Base-by-base conservation (phyloP, 352 stramenopile genomes). In the Thraustochytrium sp. region DNA sequence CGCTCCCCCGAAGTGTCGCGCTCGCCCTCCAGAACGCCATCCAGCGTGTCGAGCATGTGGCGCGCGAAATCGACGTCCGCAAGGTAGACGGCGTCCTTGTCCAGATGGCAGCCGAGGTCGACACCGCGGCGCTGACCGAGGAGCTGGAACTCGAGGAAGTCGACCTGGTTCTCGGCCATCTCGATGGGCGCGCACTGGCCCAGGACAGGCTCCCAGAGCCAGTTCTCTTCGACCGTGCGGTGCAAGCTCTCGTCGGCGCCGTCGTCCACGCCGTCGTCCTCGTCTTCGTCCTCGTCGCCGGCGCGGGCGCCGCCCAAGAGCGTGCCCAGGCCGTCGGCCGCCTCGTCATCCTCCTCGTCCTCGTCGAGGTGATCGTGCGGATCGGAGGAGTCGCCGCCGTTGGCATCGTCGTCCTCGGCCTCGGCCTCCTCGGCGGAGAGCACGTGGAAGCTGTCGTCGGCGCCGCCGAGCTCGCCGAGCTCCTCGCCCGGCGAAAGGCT, bases 111-210 rank as follows among this genome's bases (percentile, higher is more conserved):
- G 8, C 68, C 68, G 26, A 65, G 76, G 44, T 80, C 68, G 16
- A 80, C 68, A 13, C 68, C 68, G 18, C 68, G 48, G 48, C 68
- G 68, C 9, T 75, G 51, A 13, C 29, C 2, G 16, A 80, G 26
- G 16, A 55, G 3, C 34, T 64, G 48, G 26, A 80, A 72, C 38
- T 80, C 68, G 40, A 80, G 68, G 26, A 53, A 80, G 26, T 80
- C 68, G 16, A 80, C 68, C 51, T 80, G 68, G 68, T 80, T 80
- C 31, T 80, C 68, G 42, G 65, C 68, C 68, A 80, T 80, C 31
- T 80, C 68, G 13, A 80, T 80, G n/a, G 68, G 68, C 42, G 68
- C 11, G 48, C 48, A 63, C 34, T 80, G 68, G 18, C 68, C 31
- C 23, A 80, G 46, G n/a, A 80, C 9, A 9, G 68, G 68, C 23